These are phyloP conservation scores for Stropharia rugosoannulata DNA, from an alignment of 768 basidiomycete genomes.

Conservation along the genomic window DNA sequence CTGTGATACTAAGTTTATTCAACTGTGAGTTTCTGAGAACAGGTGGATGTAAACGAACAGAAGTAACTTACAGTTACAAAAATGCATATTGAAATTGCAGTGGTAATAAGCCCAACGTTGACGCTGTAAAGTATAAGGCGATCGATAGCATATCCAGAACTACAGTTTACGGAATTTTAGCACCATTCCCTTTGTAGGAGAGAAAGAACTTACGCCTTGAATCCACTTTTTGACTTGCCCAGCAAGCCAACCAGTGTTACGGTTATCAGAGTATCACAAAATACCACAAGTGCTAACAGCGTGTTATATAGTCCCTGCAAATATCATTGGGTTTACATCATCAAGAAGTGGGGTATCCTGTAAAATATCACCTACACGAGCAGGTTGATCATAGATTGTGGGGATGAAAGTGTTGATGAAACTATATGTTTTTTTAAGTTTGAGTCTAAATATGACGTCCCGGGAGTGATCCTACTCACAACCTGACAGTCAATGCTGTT, in stretches of 20 bases:
- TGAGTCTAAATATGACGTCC: background rate
- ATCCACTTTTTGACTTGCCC: background rate
- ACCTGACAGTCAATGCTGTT: background rate
- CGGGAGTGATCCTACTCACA: background rate
- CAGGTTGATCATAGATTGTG: background rate
- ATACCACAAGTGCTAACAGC: background rate
- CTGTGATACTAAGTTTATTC: background rate
- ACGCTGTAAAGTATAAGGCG: background rate
- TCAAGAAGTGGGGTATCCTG: background rate
- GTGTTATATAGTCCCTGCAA: background rate
- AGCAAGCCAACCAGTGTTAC: background rate
- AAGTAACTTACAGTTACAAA: background rate
- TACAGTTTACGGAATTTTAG: background rate
- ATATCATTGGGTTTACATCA: background rate
- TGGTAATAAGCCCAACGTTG: background rate
- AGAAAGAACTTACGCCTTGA: background rate
- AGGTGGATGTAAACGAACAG: background rate
- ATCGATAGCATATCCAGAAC: background rate
- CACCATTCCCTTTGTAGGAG: background rate
- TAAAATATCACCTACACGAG: background rate
- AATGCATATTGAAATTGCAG: background rate
- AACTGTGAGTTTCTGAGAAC: background rate
- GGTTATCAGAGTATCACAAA: background rate
- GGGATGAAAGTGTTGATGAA: background rate
- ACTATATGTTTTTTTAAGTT: background rate